Conservation (phyloP, 2,329 filamentous ascomycete species). For the Ceratocystis variospora region DNA sequence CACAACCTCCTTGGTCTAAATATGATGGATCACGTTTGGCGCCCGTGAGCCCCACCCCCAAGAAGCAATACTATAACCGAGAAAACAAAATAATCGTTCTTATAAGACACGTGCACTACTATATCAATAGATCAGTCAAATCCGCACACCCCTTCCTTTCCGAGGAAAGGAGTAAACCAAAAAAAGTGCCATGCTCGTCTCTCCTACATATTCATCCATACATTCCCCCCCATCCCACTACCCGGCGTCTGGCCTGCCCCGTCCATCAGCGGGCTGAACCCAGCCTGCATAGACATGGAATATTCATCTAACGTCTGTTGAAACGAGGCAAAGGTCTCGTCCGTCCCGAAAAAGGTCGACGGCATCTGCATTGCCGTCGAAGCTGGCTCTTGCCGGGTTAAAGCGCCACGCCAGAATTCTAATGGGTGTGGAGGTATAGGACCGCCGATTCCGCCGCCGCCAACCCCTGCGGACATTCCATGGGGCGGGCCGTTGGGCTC, state of each 20-base stretch:
- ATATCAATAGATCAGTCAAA: too few species aligned
- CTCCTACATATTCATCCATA: slow-evolving; percentile 18
- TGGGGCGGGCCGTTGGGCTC: neutral
- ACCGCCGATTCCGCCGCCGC: neutral
- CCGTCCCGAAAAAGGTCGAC: slow-evolving; percentile 28
- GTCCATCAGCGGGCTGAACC: slow-evolving; percentile 9
- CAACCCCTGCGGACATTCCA: neutral
- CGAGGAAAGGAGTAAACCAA: neutral
- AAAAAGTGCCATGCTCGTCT: neutral
- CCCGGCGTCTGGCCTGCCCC: neutral
- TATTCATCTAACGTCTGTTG: slow-evolving; percentile 30
- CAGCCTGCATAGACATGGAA: slow-evolving; percentile 20
- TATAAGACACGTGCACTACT: too few species aligned
- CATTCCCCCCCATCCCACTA: slow-evolving; percentile 5
- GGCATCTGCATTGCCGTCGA: slow-evolving; percentile 23
- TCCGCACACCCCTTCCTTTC: too few species aligned
- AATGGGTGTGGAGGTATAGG: slow-evolving; percentile 14
- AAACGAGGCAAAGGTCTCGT: slow-evolving; percentile 28
- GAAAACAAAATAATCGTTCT: too few species aligned
- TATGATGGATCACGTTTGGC: too few species aligned
- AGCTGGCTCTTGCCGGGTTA: slow-evolving; percentile 21
- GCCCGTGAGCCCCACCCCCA: too few species aligned
- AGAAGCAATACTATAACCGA: too few species aligned
- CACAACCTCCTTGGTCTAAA: too few species aligned
- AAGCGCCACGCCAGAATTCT: slow-evolving; percentile 17